phyloP scores from a whole-genome alignment of 805 yeast species.

The Ogataea minuta region DNA sequence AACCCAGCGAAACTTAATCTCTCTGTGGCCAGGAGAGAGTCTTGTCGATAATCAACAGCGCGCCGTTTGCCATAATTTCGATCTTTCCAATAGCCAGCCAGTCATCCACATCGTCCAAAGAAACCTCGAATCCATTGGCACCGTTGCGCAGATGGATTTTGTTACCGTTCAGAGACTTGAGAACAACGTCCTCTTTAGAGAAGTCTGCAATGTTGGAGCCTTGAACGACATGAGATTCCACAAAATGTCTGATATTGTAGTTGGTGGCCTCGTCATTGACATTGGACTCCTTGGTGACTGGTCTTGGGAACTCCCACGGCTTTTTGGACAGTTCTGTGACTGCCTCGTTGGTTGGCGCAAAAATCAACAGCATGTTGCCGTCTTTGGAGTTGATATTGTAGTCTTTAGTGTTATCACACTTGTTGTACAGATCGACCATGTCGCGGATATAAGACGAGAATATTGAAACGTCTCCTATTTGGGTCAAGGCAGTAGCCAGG shows the following conservation, averaged over 20 bases:
- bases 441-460: conserved; percentile 74
- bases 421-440: conserved; percentile 44
- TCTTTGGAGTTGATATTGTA: conserved; percentile 24
- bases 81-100: conserved; percentile 38
- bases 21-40: conserved; percentile 38
- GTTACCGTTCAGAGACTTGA: conserved; percentile 36
- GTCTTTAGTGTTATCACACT: conserved; percentile 40
- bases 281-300: conserved; percentile 39
- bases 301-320: conserved; percentile 81
- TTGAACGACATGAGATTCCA: conserved; percentile 60
- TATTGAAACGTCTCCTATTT: conserved; percentile 47
- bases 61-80: conserved; percentile 45
- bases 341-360: conserved; percentile 72
- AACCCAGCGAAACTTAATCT: conserved; percentile 3
- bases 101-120: conserved; percentile 32
- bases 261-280: conserved; percentile 49
- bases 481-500: conserved; percentile 40
- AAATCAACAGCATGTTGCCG: conserved; percentile 42
- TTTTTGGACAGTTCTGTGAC: conserved; percentile 48
- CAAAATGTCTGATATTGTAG: conserved; percentile 54
- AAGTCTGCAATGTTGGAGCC: conserved; percentile 23
- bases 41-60: conserved; percentile 39
- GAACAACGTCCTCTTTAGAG: conserved; percentile 26
- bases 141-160: conserved; percentile 37
- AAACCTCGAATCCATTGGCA: conserved; percentile 36